Evolutionary conservation across 257 asterid species (phyloP).

Genomic region (Buddleja alternifolia): DNA sequence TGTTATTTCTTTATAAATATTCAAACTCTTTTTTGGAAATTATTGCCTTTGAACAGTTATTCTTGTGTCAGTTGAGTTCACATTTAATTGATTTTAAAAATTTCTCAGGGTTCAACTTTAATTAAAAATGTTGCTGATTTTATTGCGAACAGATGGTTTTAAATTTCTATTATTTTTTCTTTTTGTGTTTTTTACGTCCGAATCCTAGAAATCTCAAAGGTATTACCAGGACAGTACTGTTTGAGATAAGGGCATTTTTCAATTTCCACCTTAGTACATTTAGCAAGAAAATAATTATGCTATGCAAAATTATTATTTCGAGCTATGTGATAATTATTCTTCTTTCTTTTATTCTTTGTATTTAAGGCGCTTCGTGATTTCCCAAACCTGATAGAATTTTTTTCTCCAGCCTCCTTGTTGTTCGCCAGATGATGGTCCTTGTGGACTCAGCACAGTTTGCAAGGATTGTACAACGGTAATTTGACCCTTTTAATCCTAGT

Average conservation of each 20-base stretch:
- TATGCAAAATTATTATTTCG: background rate
- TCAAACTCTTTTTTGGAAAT: background rate
- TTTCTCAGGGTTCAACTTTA: background rate
- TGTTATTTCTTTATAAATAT: constrained; percentile 18
- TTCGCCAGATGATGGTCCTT: constrained; percentile 60
- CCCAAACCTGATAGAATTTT: constrained; percentile 15
- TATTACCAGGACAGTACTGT: background rate
- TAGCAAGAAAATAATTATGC: background rate
- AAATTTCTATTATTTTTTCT: background rate
- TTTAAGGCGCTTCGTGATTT: background rate
- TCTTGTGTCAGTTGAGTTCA: background rate
- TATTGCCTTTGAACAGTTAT: background rate
- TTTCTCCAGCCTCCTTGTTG: constrained; percentile 94
- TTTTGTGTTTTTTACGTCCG: background rate
- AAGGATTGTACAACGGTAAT: constrained; percentile 95
- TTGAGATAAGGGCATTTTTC: background rate
- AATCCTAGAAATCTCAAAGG: background rate
- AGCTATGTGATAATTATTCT: background rate
- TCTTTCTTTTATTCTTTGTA: background rate
- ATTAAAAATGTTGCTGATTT: background rate
- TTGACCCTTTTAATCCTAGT: constrained; percentile 1
- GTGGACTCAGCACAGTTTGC: constrained; percentile 71
- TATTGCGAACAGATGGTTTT: background rate
- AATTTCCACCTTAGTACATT: background rate
- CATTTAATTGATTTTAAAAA: background rate